Evolutionary conservation across 306 rosid species (phyloP).

Genomic region (Astragalus glycyphyllos): DNA sequence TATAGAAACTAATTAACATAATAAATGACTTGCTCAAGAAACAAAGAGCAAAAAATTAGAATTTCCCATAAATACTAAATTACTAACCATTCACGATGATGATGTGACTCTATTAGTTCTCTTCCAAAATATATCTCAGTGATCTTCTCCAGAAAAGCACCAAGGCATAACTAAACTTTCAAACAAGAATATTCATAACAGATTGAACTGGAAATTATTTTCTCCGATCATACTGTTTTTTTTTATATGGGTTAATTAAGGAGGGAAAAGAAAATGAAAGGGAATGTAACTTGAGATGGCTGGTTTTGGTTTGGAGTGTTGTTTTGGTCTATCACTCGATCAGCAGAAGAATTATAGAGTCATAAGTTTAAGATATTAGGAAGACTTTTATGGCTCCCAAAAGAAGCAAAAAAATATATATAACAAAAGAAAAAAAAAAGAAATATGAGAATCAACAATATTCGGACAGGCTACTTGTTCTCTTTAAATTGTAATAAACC

Average conservation of each 20-base stretch:
- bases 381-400: constrained; percentile 30
- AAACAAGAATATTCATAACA: constrained; percentile 11
- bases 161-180: constrained; percentile 19
- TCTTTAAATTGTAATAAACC: constrained; percentile 56
- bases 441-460: constrained; percentile 45
- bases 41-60: constrained; percentile 5
- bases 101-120: constrained; percentile 2
- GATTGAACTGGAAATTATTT: constrained; percentile 13
- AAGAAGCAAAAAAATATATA: not conserved
- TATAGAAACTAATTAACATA: constrained; percentile 7
- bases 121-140: constrained; percentile 28
- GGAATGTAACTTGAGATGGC: constrained; percentile 20
- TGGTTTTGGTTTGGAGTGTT: constrained; percentile 42
- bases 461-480: constrained; percentile 55
- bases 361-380: constrained; percentile 43
- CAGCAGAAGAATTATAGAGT: constrained; percentile 44
- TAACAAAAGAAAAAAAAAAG: not conserved
- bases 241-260: constrained; percentile 13
- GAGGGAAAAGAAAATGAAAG: constrained; percentile 16
- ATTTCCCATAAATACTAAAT: not conserved
- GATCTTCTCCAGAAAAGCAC: constrained; percentile 15
- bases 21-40: not conserved
- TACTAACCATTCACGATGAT: constrained; percentile 46
- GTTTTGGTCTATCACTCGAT: constrained; percentile 42
- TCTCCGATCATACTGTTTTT: constrained; percentile 30